These are phyloP conservation scores for Lentinula sp. DNA, from an alignment of 768 basidiomycete genomes.

Conservation along the genomic window DNA sequence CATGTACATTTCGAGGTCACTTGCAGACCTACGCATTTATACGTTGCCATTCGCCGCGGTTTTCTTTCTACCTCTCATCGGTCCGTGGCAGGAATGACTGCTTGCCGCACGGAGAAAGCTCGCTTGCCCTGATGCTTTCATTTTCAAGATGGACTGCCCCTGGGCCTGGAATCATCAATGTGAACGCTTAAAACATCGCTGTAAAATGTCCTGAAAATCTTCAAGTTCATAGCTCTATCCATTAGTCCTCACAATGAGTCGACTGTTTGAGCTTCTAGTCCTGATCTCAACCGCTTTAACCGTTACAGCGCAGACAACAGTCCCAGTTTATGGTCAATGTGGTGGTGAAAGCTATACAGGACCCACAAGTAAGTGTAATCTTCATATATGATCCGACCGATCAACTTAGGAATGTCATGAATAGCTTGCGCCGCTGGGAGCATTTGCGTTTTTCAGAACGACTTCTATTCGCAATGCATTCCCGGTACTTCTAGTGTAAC, in stretches of 20 bases:
- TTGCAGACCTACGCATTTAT: not conserved
- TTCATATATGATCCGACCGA: not conserved
- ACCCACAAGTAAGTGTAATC: not conserved
- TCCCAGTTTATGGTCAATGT: not conserved
- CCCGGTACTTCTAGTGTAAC: conserved; percentile 4
- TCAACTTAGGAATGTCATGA: not conserved
- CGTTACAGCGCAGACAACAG: not conserved
- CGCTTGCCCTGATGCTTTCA: not conserved
- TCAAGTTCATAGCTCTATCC: not conserved
- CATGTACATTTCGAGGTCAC: not conserved
- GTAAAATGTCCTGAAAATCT: not conserved
- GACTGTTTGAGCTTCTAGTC: not conserved
- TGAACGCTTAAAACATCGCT: not conserved
- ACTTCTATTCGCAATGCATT: conserved; percentile 30
- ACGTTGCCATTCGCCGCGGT: not conserved
- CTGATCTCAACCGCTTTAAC: not conserved
- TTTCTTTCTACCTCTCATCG: not conserved
- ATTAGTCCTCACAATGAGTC: not conserved
- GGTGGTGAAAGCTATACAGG: not conserved
- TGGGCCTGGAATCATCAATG: not conserved
- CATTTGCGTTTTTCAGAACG: conserved; percentile 22
- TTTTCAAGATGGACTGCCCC: not conserved
- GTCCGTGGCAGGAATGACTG: not conserved
- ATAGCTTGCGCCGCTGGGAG: conserved; percentile 27
- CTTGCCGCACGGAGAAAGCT: not conserved